Evolutionary conservation across 2,329 filamentous ascomycete species (phyloP).

Genomic region (Arthrobotrys sphaeroides): DNA sequence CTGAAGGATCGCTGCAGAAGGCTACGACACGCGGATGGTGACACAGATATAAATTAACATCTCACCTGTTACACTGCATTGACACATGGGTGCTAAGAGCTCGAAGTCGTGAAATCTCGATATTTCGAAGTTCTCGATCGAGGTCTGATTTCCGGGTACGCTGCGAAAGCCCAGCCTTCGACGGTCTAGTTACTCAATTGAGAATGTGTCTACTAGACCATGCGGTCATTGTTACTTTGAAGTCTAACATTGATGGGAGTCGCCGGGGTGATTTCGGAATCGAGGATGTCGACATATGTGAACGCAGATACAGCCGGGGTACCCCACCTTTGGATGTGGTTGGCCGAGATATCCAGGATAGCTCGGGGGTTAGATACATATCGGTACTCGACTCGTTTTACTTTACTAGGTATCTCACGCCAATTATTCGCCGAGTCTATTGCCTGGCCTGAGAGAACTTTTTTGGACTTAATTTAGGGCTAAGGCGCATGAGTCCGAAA

Average conservation of each 20-base stretch:
- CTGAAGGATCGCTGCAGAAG: not conserved
- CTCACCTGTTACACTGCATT: slow-evolving; percentile 16
- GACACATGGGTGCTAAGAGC: not conserved
- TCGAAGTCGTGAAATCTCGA: not conserved
- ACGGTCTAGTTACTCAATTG: not conserved
- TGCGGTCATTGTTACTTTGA: not conserved
- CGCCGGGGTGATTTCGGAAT: not conserved
- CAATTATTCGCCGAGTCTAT: no score
- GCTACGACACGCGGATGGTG: slow-evolving; percentile 8
- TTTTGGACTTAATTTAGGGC: no score
- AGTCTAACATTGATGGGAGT: not conserved
- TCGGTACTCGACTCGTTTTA: no score
- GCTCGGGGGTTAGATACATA: no score
- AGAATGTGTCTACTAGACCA: not conserved
- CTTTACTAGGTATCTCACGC: no score
- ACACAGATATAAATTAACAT: not conserved
- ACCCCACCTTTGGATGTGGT: no score
- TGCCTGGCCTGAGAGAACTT: no score
- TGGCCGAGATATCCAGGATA: no score
- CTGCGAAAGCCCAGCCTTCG: not conserved
- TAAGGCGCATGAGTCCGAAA: no score
- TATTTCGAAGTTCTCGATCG: slow-evolving; percentile 8
- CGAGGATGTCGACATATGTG: not conserved
- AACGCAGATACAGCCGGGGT: not conserved
- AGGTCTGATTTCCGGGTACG: not conserved